Base-by-base conservation (phyloP, 2,329 filamentous ascomycete genomes). In the Bretziella fagacearum region DNA sequence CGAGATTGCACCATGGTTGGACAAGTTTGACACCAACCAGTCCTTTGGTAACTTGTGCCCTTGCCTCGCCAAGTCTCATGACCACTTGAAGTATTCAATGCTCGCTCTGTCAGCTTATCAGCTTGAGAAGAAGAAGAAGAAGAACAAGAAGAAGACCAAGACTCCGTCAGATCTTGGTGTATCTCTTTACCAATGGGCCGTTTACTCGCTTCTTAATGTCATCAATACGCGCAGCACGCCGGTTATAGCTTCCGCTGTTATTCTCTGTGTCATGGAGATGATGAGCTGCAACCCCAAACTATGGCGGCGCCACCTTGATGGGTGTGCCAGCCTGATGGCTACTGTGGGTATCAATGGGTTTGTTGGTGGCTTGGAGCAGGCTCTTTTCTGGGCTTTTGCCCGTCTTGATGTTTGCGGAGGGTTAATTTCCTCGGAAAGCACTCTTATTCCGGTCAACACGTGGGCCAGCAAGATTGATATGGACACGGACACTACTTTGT, bases 211-310 rank as follows among this genome's bases (percentile, higher is more conserved):
- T 0, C 60, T 67, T 2, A 68, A 68, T 0, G 55, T 69, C 8
- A 58, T 74, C 0, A 63, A 68, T 8, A 63, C 65, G 2, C 64
- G 65, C 1, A 65, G 64, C 43, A 66, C 67, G 0, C 63, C 67
- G 6, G 67, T 72, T 6, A 65, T 74, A 11, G 68, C 69, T 0
- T 65, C 69, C 0, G 72, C 67, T 45, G 69, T 73, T 2, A 61
- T 74, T 3, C 60, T 73, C 0, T 73, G 70, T 47, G 70, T 70
- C 6, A 54, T 74, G 2, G 71, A 74, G 49, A 73, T 73, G 69
- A 61, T 69, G 54, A 67, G 62, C 32, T 67, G 65, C 49, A 54
- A 61, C 3, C 65, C 65, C 2, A 63, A 70, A 48, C 64, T 66
- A 30, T 71, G 69, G 68, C 62, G 63, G 20, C 64, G 65, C 1